These are phyloP conservation scores for Deinandra increscens DNA, from an alignment of 129 eudicot genomes.

Conservation along the genomic window DNA sequence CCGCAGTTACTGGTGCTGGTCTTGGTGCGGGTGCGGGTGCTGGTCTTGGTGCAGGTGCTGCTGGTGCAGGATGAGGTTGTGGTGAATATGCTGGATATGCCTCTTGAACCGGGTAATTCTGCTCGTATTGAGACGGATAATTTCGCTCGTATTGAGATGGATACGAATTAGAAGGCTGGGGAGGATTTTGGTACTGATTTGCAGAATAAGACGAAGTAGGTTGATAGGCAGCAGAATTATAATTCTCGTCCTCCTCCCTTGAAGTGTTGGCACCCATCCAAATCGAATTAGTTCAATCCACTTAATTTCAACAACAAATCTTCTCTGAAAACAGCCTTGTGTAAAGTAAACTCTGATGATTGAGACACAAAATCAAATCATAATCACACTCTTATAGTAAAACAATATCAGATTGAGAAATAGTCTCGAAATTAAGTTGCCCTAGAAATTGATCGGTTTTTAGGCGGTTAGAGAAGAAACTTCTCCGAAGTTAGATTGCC, in stretches of 20 bases:
- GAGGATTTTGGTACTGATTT: conserved; percentile 38
- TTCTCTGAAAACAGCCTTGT: conserved; percentile 4
- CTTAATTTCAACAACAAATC: conserved; percentile 8
- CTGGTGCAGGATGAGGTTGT: conserved; percentile 40
- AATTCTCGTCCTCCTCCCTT: conserved; percentile 49
- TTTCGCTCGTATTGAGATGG: conserved; percentile 41
- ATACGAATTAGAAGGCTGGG: conserved; percentile 25
- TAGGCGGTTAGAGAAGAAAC: conserved; percentile 27
- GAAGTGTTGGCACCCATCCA: conserved; percentile 73
- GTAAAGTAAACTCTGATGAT: conserved; percentile 13
- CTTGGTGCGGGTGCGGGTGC: conserved; percentile 35
- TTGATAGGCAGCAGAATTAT: conserved; percentile 40
- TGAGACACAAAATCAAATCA: neutral
- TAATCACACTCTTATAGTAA: neutral
- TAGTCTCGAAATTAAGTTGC: neutral
- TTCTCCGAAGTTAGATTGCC: conserved; percentile 20
- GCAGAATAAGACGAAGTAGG: conserved; percentile 47
- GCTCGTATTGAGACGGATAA: conserved; percentile 42
- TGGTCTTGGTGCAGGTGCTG: conserved; percentile 36
- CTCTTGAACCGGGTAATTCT: conserved; percentile 48
- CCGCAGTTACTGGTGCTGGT: conserved; percentile 30
- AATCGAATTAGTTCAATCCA: conserved; percentile 21
- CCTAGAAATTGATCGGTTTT: conserved; percentile 7
- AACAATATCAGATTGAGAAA: conserved; percentile 8
- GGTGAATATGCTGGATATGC: conserved; percentile 49